Base-by-base conservation (phyloP, 2,329 filamentous ascomycete species). In the Hypoxylon sp. region DNA sequence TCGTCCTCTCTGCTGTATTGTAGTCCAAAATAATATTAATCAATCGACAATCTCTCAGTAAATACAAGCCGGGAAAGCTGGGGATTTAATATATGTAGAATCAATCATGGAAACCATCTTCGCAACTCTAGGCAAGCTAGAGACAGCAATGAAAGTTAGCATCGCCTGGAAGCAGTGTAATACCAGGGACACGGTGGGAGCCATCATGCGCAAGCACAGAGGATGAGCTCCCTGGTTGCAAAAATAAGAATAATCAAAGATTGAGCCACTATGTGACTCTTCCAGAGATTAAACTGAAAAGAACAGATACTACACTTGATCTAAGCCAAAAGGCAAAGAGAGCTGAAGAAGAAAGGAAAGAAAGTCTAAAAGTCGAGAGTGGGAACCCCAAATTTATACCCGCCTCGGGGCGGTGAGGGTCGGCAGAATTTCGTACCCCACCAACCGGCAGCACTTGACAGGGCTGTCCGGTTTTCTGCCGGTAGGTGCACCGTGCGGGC, bases 241-340 rank as follows among this genome's bases (percentile, higher is more conserved):
- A 92, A 91, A 92, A 94, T 93, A 86, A 85, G 90, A 89, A 88
- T 92, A 94, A 94, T 92, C 90, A 89, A 84, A 50, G 85, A 86
- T 87, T 87, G 85, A 85, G 84, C 84, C 85, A 88, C 85, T 60
- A 83, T 92, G 87, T 88, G 86, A 85, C 85, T 86, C 87, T 93
- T 92, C 90, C 91, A 94, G 92, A 91, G 90, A 93, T 94, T 94
- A 95, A 94, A 94, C 92, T 94, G 90, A 93, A 92, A 93, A 94
- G 91, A 94, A 94, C 91, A 93, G 91, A 92, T 93, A 93, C 91
- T 77, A 77, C 75, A 77, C 75, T 76, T 77, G 75, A 77, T 77
- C 75, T 77, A 77, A 77, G 75, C 75, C 75, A 77, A 77, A 76
- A 76, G 74, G 74, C 73, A 76, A 76, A 77, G 75, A 77, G 75